Conservation (phyloP, 768 basidiomycete species). For the Tulasnella sp. region DNA sequence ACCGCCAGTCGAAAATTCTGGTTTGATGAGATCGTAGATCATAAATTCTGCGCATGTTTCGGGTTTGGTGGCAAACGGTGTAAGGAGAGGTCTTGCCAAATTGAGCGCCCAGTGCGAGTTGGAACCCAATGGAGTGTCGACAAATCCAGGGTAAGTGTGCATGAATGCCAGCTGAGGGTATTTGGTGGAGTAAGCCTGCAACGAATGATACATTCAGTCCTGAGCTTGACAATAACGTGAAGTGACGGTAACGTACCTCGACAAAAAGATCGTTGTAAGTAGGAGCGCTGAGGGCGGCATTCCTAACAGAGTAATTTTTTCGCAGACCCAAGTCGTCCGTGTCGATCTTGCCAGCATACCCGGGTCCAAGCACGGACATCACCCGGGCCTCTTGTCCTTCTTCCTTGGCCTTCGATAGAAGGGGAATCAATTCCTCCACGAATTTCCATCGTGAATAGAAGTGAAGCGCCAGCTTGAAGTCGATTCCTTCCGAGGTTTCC, state of each 20-base stretch:
- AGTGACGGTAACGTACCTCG: not conserved
- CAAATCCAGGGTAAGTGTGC: constrained; percentile 12
- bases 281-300: not conserved
- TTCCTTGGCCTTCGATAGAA: constrained; percentile 11
- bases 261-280: constrained; percentile 14
- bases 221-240: not conserved
- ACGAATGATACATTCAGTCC: not conserved
- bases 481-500: constrained; percentile 16
- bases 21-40: constrained; percentile 2
- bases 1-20: not conserved
- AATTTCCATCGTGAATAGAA: constrained; percentile 18
- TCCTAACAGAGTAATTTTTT: constrained; percentile 2
- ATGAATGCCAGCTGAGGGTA: constrained; percentile 13
- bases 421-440: constrained; percentile 14
- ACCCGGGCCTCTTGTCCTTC: constrained; percentile 16
- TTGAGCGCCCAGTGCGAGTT: constrained; percentile 1
- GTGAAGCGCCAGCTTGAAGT: constrained; percentile 16
- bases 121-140: constrained; percentile 19
- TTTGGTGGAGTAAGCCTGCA: constrained; percentile 20
- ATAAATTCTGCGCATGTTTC: constrained; percentile 13
- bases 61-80: not conserved
- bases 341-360: not conserved
- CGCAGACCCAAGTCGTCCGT: constrained; percentile 14
- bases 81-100: not conserved
- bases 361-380: not conserved